These are phyloP conservation scores for Trichopus zeylanicus DNA, from an alignment of 116 monocot species.

Conservation along the genomic window DNA sequence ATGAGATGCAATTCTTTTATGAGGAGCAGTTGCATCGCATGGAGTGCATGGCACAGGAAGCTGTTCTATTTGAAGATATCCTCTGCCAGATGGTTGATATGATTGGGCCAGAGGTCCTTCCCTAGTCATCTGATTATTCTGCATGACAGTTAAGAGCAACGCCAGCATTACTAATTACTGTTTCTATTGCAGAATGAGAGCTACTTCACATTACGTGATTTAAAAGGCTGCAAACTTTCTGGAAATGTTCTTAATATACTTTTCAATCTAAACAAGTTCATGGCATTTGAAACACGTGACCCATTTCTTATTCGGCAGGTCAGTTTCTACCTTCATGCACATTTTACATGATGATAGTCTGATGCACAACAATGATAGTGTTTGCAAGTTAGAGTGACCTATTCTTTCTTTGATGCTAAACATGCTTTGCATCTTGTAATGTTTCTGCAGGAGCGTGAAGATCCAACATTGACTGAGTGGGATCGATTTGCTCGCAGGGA, in stretches of 20 bases:
- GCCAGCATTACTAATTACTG: background rate
- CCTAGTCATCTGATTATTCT: background rate
- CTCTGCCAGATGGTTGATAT: conserved; percentile 64
- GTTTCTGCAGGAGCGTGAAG: conserved; percentile 44
- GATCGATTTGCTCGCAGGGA: conserved; percentile 62
- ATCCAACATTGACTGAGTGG: conserved; percentile 60
- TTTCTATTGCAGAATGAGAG: conserved; percentile 38
- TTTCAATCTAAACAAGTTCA: conserved; percentile 68
- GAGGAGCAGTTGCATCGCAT: conserved; percentile 69
- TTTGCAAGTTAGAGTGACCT: background rate
- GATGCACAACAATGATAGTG: background rate
- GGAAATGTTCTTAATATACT: conserved; percentile 62
- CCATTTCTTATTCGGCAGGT: conserved; percentile 70
- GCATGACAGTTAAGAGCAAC: background rate
- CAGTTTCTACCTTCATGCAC: background rate
- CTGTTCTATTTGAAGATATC: conserved; percentile 64
- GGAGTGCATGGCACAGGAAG: conserved; percentile 70
- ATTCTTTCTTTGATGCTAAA: no score
- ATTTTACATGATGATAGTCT: background rate
- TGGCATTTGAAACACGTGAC: conserved; percentile 68
- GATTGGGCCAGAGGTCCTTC: conserved; percentile 50
- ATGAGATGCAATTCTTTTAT: conserved; percentile 61
- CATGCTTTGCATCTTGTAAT: background rate
- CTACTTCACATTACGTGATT: conserved; percentile 38
- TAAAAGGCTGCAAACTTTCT: conserved; percentile 54